Evolutionary conservation across 1,284 basidiomycete genomes (phyloP), one percentile per base, ranked within the genome.

Genomic region (Sporisorium sorghi): DNA sequence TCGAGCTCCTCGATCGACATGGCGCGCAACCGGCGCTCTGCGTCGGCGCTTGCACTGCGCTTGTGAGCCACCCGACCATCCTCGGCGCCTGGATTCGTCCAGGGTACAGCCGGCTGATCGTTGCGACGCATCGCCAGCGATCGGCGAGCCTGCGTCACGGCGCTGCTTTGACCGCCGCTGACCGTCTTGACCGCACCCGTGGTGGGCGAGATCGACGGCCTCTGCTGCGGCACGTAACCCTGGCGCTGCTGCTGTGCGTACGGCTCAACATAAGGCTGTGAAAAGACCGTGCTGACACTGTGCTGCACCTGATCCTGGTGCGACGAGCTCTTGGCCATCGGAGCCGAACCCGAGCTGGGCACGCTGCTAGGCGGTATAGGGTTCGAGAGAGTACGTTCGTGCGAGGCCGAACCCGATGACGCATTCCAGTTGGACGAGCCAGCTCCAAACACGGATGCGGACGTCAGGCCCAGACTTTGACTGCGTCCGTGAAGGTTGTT

Each of bases 1-100:
- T 74, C 63, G 43, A 77, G 63, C 57, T 73, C 75, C n/a, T 66
- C 71, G 21, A 77, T 61, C 12, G 75, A 71, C 71, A 77, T 70
- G 49, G 66, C 59, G 14, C 58, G 64, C 47, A 51, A 42, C 2
- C 55, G 64, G 12, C 47, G 30, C 10, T 12, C 30, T 15, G 55
- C 30, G 10, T 65, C 72, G 32, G 48, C 58, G 19, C 62, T 66
- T 7, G 50, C 39, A 9, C 49, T 44, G 21, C 50, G 35, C n/a
- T 46, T 40, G 49, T 60, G 63, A 24, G 56, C 26, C 3, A 55
- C 23, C 3, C 21, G 17, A 15, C 35, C 54, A 19, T 42, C 40
- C 15, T 49, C 71, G 3, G 58, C 54, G 19, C 66, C 71, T 11
- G 66, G 59, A 33, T 77, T 71, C 5, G 71, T 58, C 70, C 69